Conservation (phyloP, 495 filamentous ascomycete genomes). For the Polyplosphaeria fusca region DNA sequence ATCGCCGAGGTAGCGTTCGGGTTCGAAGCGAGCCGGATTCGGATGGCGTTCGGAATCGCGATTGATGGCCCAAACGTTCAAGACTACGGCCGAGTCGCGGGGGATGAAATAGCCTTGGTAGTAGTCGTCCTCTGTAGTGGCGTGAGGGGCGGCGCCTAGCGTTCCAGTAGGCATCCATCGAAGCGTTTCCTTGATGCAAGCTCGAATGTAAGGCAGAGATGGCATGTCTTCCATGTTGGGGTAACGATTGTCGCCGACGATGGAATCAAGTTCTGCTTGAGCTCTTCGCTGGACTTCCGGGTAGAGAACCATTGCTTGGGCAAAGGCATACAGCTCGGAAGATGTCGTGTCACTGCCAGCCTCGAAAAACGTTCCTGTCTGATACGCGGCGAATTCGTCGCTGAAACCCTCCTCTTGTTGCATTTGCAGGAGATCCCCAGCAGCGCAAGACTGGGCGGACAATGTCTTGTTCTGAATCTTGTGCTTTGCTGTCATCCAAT, state of each 20-base stretch:
- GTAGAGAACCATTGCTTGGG: constrained; percentile 1
- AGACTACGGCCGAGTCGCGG: constrained; percentile 31
- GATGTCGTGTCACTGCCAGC: constrained; percentile 16
- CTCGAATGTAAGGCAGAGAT: constrained; percentile 25
- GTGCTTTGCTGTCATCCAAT: not conserved
- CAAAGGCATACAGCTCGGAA: not conserved
- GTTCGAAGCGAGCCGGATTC: constrained; percentile 33
- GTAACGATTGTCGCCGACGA: constrained; percentile 8
- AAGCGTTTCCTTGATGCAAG: constrained; percentile 25
- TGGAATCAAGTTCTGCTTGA: constrained; percentile 19
- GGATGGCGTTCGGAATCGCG: constrained; percentile 36
- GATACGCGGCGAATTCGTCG: constrained; percentile 46
- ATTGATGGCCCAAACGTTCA: constrained; percentile 34
- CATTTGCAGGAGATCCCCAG: not conserved
- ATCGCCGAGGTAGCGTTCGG: constrained; percentile 5
- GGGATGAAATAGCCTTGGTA: constrained; percentile 36
- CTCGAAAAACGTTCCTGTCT: constrained; percentile 15
- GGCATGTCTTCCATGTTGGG: constrained; percentile 29
- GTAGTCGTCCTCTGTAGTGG: constrained; percentile 32
- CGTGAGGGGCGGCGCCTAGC: constrained; percentile 21
- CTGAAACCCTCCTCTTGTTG: constrained; percentile 29
- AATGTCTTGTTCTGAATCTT: not conserved
- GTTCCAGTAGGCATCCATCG: constrained; percentile 22
- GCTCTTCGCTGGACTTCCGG: constrained; percentile 15
- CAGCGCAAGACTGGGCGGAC: not conserved